A percentile compares a stretch with the other conserved stretches of the same genome.
Conservation (phyloP, 805 yeast species). For the Isabelozyma heimii region DNA sequence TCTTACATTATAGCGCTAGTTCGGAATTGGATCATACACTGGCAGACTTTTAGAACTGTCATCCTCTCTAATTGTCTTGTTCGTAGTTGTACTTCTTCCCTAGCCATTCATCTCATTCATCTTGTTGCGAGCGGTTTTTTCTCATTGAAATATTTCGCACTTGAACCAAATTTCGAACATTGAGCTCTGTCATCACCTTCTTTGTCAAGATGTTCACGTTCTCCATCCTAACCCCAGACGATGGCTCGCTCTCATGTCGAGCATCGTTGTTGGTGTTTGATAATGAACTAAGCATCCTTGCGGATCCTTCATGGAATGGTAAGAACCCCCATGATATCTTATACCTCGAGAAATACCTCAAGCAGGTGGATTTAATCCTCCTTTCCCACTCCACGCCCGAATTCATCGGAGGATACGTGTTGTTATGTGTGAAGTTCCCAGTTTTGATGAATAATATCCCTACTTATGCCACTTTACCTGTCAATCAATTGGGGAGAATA, state of each 20-base stretch:
- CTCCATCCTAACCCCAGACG: slow-evolving; percentile 28
- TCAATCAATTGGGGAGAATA: slow-evolving; percentile 79
- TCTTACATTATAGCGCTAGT: too few relatives aligned
- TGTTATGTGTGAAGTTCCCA: slow-evolving; percentile 58
- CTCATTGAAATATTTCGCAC: background rate
- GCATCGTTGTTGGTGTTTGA: slow-evolving; percentile 61
- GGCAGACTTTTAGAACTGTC: too few relatives aligned
- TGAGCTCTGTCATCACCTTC: background rate
- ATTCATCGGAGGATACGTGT: slow-evolving; percentile 76
- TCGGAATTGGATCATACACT: too few relatives aligned
- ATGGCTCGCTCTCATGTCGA: slow-evolving; percentile 26
- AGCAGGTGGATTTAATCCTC: slow-evolving; percentile 61
- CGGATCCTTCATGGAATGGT: slow-evolving; percentile 80
- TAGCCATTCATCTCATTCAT: too few relatives aligned
- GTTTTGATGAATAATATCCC: slow-evolving; percentile 60
- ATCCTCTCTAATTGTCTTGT: too few relatives aligned
- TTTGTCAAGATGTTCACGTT: slow-evolving; percentile 33
- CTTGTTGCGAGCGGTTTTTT: background rate
- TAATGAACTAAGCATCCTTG: slow-evolving; percentile 48
- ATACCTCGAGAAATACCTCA: slow-evolving; percentile 32
- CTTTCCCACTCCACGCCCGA: slow-evolving; percentile 85
- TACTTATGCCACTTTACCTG: slow-evolving; percentile 87
- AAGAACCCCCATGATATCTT: slow-evolving; percentile 26
- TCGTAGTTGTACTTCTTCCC: too few relatives aligned
- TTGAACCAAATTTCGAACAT: background rate